Conservation (phyloP, 805 yeast genomes). For the Hyphopichia homilentoma region DNA sequence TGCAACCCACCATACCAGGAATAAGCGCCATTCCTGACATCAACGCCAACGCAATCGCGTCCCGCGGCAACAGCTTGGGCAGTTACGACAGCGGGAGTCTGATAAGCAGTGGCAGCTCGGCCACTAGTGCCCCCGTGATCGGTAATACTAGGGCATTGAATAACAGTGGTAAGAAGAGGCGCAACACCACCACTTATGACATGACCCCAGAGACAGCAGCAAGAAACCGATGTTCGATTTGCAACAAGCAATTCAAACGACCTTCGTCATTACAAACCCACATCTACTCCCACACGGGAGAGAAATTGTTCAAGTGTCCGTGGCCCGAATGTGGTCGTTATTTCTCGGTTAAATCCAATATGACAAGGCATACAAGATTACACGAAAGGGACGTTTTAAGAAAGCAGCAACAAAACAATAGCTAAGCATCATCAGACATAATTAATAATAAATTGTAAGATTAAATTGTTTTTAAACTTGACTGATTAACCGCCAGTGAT, state of each 20-base stretch:
- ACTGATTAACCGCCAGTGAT: too few species aligned
- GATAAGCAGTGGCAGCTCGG: too few species aligned
- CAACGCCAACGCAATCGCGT: too few species aligned
- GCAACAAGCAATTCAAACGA: conserved; percentile 75
- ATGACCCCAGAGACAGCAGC: conserved; percentile 45
- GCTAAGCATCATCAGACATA: conserved; percentile 1
- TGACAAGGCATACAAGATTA: conserved; percentile 73
- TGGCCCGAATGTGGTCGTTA: conserved; percentile 65
- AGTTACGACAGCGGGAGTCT: too few species aligned
- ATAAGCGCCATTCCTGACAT: too few species aligned
- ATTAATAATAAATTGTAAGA: conserved; percentile 4
- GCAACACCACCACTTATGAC: conserved; percentile 16
- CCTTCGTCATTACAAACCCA: conserved; percentile 83
- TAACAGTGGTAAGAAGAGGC: conserved; percentile 15
- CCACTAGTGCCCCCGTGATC: too few species aligned
- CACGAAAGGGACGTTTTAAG: conserved; percentile 39
- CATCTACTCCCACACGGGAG: conserved; percentile 61
- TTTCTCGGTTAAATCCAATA: conserved; percentile 75
- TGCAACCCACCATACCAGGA: too few species aligned
- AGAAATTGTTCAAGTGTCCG: conserved; percentile 29
- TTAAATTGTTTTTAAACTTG: too few species aligned
- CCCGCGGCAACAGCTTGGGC: too few species aligned
- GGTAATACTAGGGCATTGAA: too few species aligned
- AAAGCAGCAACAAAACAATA: conserved; percentile 2
- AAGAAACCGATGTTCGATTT: conserved; percentile 49